Percentiles rank a stretch among this genome's conserved stretches.
These are phyloP conservation scores for Breviolum minutum DNA, from an alignment of 73 alveolate genomes.

Conservation along the genomic window DNA sequence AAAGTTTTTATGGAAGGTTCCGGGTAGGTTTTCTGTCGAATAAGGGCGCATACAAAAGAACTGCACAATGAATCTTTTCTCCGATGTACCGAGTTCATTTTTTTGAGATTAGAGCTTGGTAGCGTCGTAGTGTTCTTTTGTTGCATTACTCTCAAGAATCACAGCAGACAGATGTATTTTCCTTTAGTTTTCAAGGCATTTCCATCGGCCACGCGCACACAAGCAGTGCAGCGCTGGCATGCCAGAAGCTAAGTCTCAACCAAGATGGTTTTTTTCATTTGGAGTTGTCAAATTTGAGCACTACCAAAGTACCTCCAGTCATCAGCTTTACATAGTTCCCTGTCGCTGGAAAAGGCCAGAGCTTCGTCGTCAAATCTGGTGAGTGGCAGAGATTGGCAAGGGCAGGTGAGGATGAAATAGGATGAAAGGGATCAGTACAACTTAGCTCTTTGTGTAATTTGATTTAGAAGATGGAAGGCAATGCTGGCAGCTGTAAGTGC, in stretches of 20 bases:
- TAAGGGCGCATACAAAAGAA: no score
- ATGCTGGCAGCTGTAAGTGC: slow-evolving; percentile 24
- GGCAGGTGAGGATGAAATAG: background rate
- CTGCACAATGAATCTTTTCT: no score
- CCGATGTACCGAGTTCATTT: no score
- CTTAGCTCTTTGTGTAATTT: no score
- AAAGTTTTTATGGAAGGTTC: no score
- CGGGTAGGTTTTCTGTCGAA: no score
- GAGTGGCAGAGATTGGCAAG: slow-evolving; percentile 23
- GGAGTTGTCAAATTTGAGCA: no score
- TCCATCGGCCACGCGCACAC: slow-evolving; percentile 46
- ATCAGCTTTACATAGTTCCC: background rate
- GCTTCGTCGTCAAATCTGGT: background rate
- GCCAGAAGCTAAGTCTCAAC: background rate
- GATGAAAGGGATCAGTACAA: background rate
- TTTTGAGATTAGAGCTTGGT: no score
- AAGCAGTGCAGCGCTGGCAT: slow-evolving; percentile 34
- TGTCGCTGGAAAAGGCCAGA: background rate
- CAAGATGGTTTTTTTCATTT: background rate
- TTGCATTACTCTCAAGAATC: no score
- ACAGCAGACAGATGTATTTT: no score
- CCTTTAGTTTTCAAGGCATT: background rate
- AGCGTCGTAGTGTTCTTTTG: no score
- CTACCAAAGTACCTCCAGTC: no score
- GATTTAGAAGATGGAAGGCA: background rate